Percentiles rank a stretch among this genome's conserved stretches.
Evolutionary conservation across 2,329 filamentous ascomycete species (phyloP).

Genomic region (Microcera coccophila): DNA sequence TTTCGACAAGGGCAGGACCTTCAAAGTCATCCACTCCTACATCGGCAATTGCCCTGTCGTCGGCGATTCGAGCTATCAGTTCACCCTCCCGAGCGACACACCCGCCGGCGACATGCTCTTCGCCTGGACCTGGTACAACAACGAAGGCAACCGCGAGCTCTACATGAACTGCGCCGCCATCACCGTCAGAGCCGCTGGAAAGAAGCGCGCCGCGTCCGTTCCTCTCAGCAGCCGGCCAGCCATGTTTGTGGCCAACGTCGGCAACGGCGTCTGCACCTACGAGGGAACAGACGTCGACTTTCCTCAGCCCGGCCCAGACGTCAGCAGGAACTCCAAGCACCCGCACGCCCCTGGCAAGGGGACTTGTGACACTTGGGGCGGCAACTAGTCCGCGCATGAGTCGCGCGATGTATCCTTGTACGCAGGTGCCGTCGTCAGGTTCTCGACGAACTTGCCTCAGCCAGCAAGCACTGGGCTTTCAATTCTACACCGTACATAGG

Average conservation of each 20-base stretch:
- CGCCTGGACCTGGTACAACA: constrained; percentile 76
- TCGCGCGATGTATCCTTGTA: too few relatives aligned
- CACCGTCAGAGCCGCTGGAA: constrained; percentile 49
- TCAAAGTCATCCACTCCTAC: constrained; percentile 62
- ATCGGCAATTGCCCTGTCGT: constrained; percentile 51
- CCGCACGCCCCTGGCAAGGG: too few relatives aligned
- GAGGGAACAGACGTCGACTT: constrained; percentile 59
- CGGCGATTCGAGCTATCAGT: constrained; percentile 53
- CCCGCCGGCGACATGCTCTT: constrained; percentile 61
- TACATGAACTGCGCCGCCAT: constrained; percentile 83
- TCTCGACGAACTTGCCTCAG: too few relatives aligned
- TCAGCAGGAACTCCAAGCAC: too few relatives aligned
- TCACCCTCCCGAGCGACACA: constrained; percentile 62
- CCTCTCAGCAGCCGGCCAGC: constrained; percentile 59
- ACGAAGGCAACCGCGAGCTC: constrained; percentile 74
- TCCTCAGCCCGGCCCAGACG: constrained; percentile 60
- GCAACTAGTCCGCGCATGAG: too few relatives aligned
- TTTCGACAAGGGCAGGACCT: constrained; percentile 66
- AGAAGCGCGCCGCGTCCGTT: constrained; percentile 32
- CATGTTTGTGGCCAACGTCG: constrained; percentile 69
- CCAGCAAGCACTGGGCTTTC: too few relatives aligned
- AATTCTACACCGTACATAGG: too few relatives aligned
- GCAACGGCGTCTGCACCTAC: constrained; percentile 54
- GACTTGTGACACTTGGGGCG: too few relatives aligned
- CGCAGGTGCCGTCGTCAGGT: too few relatives aligned